Conservation (phyloP, 805 yeast genomes). For the Cyberlindnera euphorbiae region DNA sequence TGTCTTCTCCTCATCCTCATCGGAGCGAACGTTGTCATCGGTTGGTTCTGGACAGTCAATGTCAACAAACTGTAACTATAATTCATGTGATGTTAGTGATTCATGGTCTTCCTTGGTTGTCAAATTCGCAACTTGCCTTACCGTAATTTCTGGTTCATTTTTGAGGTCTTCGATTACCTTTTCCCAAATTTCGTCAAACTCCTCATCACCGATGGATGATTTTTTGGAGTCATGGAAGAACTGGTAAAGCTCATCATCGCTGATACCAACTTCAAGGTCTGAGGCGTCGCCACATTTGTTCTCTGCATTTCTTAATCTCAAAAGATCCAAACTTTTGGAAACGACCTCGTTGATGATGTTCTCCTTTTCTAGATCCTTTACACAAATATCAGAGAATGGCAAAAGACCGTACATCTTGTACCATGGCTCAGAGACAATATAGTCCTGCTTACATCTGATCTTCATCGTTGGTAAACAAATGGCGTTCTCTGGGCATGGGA, state of each 20-base stretch:
- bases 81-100: conserved; percentile 21
- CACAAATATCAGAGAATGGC: conserved; percentile 62
- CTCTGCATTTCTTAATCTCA: conserved; percentile 66
- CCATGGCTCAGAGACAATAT: conserved; percentile 46
- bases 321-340: conserved; percentile 57
- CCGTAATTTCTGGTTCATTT: conserved; percentile 63
- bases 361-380: conserved; percentile 67
- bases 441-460: conserved; percentile 70
- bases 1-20: conserved; percentile 36
- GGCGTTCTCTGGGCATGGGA: conserved; percentile 78
- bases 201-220: conserved; percentile 39
- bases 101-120: neutral
- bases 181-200: conserved; percentile 72
- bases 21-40: conserved; percentile 33
- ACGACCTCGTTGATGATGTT: conserved; percentile 63
- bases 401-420: conserved; percentile 50
- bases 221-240: conserved; percentile 38
- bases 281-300: conserved; percentile 52
- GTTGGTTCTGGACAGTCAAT: conserved; percentile 37
- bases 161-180: conserved; percentile 57
- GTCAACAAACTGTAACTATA: conserved; percentile 25
- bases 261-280: conserved; percentile 46
- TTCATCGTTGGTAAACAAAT: conserved; percentile 58
- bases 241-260: conserved; percentile 45
- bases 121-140: conserved; percentile 61